Evolutionary conservation across 2,329 filamentous ascomycete genomes (phyloP), one percentile per base, ranked within the genome.

Genomic region (Phyllosticta capitalensis): DNA sequence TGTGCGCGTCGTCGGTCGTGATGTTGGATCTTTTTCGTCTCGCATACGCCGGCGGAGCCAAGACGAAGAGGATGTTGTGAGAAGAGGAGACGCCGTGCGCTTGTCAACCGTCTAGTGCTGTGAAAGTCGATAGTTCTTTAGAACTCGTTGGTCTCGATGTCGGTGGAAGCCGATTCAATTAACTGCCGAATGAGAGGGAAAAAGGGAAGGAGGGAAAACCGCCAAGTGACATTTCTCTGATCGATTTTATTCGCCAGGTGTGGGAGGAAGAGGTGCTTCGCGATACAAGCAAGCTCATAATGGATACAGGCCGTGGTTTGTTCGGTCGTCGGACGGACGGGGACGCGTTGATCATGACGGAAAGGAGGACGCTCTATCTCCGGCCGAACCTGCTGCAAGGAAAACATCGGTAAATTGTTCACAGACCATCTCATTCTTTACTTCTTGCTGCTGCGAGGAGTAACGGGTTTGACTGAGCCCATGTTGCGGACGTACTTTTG

Each of bases 401-500:
- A 76, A 80, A 82, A 53, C 26, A 56, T 60, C 58, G 57, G 58
- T 60, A 60, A 60, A 60, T 60, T 48, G 58, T 54, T 60, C 58
- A 60, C 52, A 57, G 55, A 56, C 24, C 38, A 61, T 67, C 69
- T 72, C 61, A 69, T 64, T 69, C 66, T 64, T 52, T 52, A 64
- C 63, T 67, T 71, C 79, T 86, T 86, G 78, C 83, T 81, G 76
- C 85, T 81, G 76, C 84, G 83, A 81, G 85, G 80, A 82, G 84
- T 86, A 77, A 83, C 80, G 75, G 83, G 82, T 79, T 81, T 83
- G 80, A 83, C 85, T 77, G 87, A 81, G 79, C 83, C 81, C 30
- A 53, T 48, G 79, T 81, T 81, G 79, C 85, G 83, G 74, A 95
- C 92, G 82, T 95, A 97, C 92, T 97, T 97, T 90, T 96, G 92